Evolutionary conservation across 2,329 filamentous ascomycete genomes (phyloP).

Genomic region (Aspergillus udagawae): DNA sequence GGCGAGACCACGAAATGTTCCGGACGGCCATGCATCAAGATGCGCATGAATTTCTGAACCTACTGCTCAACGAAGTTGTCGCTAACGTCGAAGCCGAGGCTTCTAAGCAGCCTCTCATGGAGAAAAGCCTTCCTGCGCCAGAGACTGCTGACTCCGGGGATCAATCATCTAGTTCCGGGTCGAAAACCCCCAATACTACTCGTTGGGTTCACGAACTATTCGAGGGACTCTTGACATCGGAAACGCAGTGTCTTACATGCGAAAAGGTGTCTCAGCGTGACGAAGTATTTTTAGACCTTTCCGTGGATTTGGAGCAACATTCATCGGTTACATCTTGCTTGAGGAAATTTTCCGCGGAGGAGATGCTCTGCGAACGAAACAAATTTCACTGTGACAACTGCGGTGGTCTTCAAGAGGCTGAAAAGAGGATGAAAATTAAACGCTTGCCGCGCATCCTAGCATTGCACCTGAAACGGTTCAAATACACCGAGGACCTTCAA

Average conservation of each 20-base stretch:
- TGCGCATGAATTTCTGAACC: constrained; percentile 92
- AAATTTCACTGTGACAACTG: constrained; percentile 99
- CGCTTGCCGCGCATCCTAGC: constrained; percentile 85
- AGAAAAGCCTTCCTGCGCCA: constrained; percentile 51
- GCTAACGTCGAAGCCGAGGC: constrained; percentile 89
- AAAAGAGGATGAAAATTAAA: constrained; percentile 99
- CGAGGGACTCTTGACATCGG: constrained; percentile 88
- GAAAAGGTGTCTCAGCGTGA: constrained; percentile 93
- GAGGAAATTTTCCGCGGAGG: constrained; percentile 92
- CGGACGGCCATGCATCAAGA: constrained; percentile 97
- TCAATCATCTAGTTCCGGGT: constrained; percentile 48
- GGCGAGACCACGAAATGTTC: constrained; percentile 95
- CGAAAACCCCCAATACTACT: constrained; percentile 61
- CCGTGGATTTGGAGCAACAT: constrained; percentile 91
- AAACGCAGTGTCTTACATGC: constrained; percentile 93
- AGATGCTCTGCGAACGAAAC: constrained; percentile 97
- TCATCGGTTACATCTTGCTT: constrained; percentile 94
- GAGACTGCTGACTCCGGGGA: constrained; percentile 43
- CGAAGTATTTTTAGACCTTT: constrained; percentile 92
- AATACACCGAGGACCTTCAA: constrained; percentile 94
- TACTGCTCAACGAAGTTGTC: constrained; percentile 94
- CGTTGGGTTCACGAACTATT: constrained; percentile 98
- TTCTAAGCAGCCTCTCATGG: constrained; percentile 27
- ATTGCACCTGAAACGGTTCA: constrained; percentile 93
- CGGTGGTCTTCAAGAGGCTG: constrained; percentile 91